These are phyloP conservation scores for Sporothrix mexicana DNA, from an alignment of 2,329 filamentous ascomycete genomes.

Conservation along the genomic window DNA sequence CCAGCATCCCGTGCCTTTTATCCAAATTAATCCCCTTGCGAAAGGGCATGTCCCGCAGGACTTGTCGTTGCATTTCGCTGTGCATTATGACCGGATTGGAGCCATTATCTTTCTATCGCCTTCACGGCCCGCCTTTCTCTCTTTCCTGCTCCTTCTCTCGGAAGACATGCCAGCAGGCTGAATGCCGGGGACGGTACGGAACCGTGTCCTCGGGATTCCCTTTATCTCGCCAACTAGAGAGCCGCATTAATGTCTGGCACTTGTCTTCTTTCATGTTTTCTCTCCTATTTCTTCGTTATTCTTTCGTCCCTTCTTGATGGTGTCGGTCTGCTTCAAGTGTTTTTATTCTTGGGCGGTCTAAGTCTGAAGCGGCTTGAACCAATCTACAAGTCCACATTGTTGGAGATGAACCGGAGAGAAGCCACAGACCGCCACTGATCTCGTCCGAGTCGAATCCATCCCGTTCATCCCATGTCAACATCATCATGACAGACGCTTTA, in stretches of 20 bases:
- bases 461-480: background rate
- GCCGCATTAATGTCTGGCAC: too few relatives aligned
- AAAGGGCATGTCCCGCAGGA: background rate
- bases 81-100: background rate
- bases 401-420: background rate
- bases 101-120: background rate
- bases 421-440: background rate
- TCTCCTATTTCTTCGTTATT: background rate
- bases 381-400: background rate
- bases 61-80: background rate
- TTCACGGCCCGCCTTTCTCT: background rate
- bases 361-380: background rate
- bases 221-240: background rate
- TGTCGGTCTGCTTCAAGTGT: background rate
- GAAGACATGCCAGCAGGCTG: conserved; percentile 15
- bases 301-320: background rate
- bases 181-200: conserved; percentile 12
- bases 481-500: background rate
- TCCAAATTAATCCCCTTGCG: conserved; percentile 13
- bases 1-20: background rate
- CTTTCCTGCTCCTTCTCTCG: too few relatives aligned
- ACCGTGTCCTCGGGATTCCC: conserved; percentile 6
- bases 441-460: background rate
- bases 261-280: background rate
- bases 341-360: conserved; percentile 18